Conservation (phyloP, 169 alveolate species). For the Besnoitia besnoiti region DNA sequence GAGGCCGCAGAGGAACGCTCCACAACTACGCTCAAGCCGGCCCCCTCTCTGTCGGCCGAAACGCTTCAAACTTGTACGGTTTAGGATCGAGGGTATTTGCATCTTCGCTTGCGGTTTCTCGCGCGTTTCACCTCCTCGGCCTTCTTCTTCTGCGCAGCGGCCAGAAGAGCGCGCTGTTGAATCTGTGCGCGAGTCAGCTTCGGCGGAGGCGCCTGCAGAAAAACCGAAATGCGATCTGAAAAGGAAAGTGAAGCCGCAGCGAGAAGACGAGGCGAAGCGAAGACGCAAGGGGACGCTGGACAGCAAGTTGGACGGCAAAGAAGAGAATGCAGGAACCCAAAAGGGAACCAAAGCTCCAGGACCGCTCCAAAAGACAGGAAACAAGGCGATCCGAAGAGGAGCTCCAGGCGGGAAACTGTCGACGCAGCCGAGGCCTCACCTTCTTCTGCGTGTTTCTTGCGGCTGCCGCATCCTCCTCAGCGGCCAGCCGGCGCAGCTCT, state of each 20-base stretch:
- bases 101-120: not conserved
- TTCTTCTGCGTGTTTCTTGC: conserved; percentile 28
- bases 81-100: too few species aligned
- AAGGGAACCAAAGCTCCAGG: too few species aligned
- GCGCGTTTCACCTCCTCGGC: not conserved
- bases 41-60: not conserved
- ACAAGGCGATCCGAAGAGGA: not conserved
- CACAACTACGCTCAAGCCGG: not conserved
- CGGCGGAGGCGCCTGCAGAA: conserved; percentile 43
- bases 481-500: not conserved
- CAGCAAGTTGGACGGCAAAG: not conserved
- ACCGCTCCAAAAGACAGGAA: not conserved
- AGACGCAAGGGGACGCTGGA: not conserved
- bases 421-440: not conserved
- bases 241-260: not conserved
- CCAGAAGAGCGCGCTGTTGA: conserved; percentile 44
- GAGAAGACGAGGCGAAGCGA: not conserved
- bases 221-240: not conserved
- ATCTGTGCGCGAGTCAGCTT: conserved; percentile 63
- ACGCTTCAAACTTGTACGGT: too few species aligned
- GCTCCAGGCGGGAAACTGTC: not conserved
- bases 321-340: not conserved
- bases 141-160: conserved; percentile 53
- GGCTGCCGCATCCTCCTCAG: not conserved
- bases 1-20: not conserved